These are phyloP conservation scores for Xylariomycetidae sp. DNA, from an alignment of 2,329 filamentous ascomycete species.

Conservation along the genomic window DNA sequence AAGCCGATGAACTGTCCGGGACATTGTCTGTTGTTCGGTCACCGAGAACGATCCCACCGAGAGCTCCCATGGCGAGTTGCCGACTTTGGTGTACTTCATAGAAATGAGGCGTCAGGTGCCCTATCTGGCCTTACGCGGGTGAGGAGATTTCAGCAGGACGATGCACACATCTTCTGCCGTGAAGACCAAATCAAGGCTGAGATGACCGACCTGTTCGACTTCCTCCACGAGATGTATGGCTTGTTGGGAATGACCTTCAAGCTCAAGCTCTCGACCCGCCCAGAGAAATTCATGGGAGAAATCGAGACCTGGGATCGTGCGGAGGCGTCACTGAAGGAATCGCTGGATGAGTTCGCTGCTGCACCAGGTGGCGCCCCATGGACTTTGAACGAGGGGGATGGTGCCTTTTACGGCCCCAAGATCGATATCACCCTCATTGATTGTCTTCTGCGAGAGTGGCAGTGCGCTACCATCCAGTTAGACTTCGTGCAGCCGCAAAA, in stretches of 20 bases:
- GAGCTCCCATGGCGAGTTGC: conserved; percentile 81
- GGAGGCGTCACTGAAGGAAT: conserved; percentile 73
- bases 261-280: conserved; percentile 86
- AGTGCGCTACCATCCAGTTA: conserved; percentile 91
- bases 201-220: conserved; percentile 65
- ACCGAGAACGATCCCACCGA: conserved; percentile 67
- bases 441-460: conserved; percentile 76
- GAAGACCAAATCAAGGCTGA: conserved; percentile 53
- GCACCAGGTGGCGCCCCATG: conserved; percentile 59
- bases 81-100: conserved; percentile 79
- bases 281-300: conserved; percentile 84
- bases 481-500: conserved; percentile 83
- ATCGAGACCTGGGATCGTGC: conserved; percentile 85
- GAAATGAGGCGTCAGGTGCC: conserved; percentile 80
- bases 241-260: conserved; percentile 88
- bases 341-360: conserved; percentile 70
- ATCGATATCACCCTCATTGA: conserved; percentile 95
- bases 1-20: conserved; percentile 95
- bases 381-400: conserved; percentile 91
- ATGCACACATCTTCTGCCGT: conserved; percentile 86
- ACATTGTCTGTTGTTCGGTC: conserved; percentile 79
- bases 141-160: conserved; percentile 83
- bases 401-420: conserved; percentile 98
- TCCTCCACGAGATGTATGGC: conserved; percentile 66
- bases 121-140: conserved; percentile 79